Base-by-base conservation (phyloP, 257 asterid species). In the Euphrasia confusa region DNA sequence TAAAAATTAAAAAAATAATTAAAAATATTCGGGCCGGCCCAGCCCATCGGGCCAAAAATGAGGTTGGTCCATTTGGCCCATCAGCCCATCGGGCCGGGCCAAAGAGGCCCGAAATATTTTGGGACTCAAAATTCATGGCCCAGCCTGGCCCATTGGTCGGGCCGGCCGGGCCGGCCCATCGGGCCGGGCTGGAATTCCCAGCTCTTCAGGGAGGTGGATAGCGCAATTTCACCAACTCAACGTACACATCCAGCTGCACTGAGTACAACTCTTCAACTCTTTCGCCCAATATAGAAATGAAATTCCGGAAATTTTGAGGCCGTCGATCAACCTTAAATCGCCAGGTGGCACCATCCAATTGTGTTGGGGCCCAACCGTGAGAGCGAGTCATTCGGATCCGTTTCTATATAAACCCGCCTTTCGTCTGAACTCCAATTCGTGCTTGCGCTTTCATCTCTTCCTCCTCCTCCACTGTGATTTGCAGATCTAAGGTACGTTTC, bases 401-500 rank as follows among this genome's bases (percentile, higher is more conserved):
- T 58, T 27, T 61, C 32, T 71, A 77, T 73, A 75, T 67, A 64
- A 54, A 62, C 39, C 61, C 67, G 54, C 56, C 5, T 50, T 44
- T 60, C 21, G 53, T 10, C 49, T 3, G 5, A 72, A 58, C 61
- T 0, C 53, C 76, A 62, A 42, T 42, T 67, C 47, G 63, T 55
- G 24, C 57, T 40, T 50, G 37, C 44, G 39, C 70, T 49, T 49
- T 4, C 2, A 15, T 32, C 5, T 57, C 57, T 45, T 37, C 44
- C 12, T 63, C 39, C 26, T 60, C 68, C 12, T 18, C 21, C 52
- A 5, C 37, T 40, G 21, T 52, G 47, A 10, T 70, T 48, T 54
- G 53, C 69, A 60, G 72, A 72, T 72, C 78, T 37, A 35, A 60
- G 81, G 81, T 72, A 40, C 0, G 67, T 63, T 45, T 10, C 21